phyloP scores from a whole-genome alignment of 495 filamentous ascomycete species.

The Rusavskia elegans region DNA sequence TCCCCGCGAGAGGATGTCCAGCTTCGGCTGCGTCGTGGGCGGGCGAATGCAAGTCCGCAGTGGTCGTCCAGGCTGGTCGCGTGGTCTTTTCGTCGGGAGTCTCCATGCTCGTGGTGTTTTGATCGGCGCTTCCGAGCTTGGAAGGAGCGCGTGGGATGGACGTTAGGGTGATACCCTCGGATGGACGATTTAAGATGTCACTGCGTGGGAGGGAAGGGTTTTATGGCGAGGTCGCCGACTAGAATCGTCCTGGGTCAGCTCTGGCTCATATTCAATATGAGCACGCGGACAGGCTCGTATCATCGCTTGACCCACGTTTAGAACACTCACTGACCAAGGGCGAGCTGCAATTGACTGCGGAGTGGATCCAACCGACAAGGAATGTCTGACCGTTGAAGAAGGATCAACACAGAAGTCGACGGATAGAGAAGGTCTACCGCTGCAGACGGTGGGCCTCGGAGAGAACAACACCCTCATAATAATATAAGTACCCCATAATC shows the following conservation, averaged over 20 bases:
- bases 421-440: slow-evolving; percentile 2
- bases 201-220: not conserved
- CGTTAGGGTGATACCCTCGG: not conserved
- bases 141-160: not conserved
- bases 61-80: not conserved
- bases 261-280: too few relatives aligned
- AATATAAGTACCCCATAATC: too few relatives aligned
- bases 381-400: not conserved
- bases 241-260: too few relatives aligned
- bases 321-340: too few relatives aligned
- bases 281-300: too few relatives aligned
- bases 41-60: not conserved
- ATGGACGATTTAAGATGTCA: not conserved
- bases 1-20: slow-evolving; percentile 5
- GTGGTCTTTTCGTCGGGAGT: not conserved
- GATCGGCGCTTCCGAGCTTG: not conserved
- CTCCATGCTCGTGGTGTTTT: not conserved
- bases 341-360: too few relatives aligned
- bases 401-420: not conserved
- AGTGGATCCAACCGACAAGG: too few relatives aligned
- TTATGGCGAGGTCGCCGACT: not conserved
- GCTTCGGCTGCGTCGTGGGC: not conserved
- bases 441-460: not conserved
- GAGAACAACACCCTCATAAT: too few relatives aligned
- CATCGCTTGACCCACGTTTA: too few relatives aligned